Percentiles rank a stretch among this genome's conserved stretches.
phyloP scores from a whole-genome alignment of 768 basidiomycete species.

The Mycena alexandri region DNA sequence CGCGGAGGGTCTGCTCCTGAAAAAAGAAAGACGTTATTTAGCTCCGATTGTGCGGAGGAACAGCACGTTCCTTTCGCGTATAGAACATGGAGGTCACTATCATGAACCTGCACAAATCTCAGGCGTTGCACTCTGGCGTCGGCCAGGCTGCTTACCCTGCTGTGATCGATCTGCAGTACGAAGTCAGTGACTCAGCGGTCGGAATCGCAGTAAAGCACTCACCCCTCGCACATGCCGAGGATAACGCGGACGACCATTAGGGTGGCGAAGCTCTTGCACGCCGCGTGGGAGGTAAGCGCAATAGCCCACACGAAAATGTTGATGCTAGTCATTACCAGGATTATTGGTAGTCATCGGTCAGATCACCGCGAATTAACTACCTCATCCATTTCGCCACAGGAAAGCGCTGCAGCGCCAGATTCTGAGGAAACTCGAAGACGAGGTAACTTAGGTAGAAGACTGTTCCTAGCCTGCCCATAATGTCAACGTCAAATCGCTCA shows the following conservation, averaged over 20 bases:
- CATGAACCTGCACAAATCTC: slow-evolving; percentile 49
- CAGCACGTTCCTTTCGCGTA: slow-evolving; percentile 48
- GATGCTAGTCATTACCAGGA: slow-evolving; percentile 53
- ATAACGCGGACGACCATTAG: slow-evolving; percentile 74
- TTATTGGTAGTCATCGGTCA: too few relatives aligned
- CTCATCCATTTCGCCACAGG: slow-evolving; percentile 89
- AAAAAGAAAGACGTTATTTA: too few relatives aligned
- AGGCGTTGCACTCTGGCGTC: too few relatives aligned
- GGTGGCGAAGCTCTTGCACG: slow-evolving; percentile 77
- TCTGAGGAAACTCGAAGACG: slow-evolving; percentile 80
- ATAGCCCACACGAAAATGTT: slow-evolving; percentile 79
- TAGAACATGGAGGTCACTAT: slow-evolving; percentile 71
- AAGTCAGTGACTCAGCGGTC: not conserved
- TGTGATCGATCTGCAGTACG: slow-evolving; percentile 58
- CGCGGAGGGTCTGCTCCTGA: slow-evolving; percentile 60
- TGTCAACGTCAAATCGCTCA: not conserved
- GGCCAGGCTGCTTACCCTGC: slow-evolving; percentile 60
- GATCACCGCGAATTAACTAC: slow-evolving; percentile 43
- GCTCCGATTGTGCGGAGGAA: too few relatives aligned
- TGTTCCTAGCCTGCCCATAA: slow-evolving; percentile 71
- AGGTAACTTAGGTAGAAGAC: slow-evolving; percentile 82
- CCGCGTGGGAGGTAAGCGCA: slow-evolving; percentile 71
- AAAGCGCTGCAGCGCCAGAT: slow-evolving; percentile 76
- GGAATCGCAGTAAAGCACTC: not conserved
- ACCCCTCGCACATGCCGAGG: slow-evolving; percentile 79